Evolutionary conservation across 148 eudicot species (phyloP).

Genomic region (Diospyros lotus): DNA sequence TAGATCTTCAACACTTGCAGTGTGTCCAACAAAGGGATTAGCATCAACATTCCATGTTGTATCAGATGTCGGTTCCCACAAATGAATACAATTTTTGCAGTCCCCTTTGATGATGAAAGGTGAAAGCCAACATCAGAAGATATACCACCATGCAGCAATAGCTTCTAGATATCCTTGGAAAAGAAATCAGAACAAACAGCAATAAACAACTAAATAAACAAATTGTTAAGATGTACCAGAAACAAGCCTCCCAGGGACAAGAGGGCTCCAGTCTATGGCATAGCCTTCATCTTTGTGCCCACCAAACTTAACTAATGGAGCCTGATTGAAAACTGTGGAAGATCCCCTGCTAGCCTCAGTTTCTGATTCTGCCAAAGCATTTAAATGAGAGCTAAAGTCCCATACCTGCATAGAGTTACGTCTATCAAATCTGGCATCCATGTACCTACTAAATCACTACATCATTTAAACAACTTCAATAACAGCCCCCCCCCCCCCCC

Average conservation of each 20-base stretch:
- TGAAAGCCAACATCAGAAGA: not conserved
- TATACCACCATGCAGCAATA: not conserved
- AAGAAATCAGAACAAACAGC: slow-evolving; percentile 2
- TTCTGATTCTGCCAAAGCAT: slow-evolving; percentile 65
- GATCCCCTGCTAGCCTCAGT: slow-evolving; percentile 30
- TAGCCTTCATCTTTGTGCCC: slow-evolving; percentile 95
- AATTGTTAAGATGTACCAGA: slow-evolving; percentile 43
- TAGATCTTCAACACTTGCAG: slow-evolving; percentile 89
- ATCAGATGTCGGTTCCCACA: slow-evolving; percentile 87
- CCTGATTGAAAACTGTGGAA: slow-evolving; percentile 49
- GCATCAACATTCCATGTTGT: slow-evolving; percentile 74
- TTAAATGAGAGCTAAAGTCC: slow-evolving; percentile 80
- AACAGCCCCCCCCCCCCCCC: not conserved
- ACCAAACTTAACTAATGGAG: slow-evolving; percentile 62
- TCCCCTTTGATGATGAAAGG: slow-evolving; percentile 49
- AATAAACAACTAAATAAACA: not conserved
- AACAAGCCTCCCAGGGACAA: slow-evolving; percentile 78
- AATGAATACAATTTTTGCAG: slow-evolving; percentile 66
- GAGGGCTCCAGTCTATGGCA: slow-evolving; percentile 93
- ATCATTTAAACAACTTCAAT: not conserved
- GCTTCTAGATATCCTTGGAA: not conserved
- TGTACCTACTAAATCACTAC: not conserved
- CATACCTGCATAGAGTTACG: slow-evolving; percentile 55
- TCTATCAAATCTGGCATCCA: not conserved
- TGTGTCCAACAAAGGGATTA: slow-evolving; percentile 79